Evolutionary conservation across 108 stramenopile species (phyloP), one percentile per base, ranked within the genome.

Genomic region (Cylindrotheca fusiformis): DNA sequence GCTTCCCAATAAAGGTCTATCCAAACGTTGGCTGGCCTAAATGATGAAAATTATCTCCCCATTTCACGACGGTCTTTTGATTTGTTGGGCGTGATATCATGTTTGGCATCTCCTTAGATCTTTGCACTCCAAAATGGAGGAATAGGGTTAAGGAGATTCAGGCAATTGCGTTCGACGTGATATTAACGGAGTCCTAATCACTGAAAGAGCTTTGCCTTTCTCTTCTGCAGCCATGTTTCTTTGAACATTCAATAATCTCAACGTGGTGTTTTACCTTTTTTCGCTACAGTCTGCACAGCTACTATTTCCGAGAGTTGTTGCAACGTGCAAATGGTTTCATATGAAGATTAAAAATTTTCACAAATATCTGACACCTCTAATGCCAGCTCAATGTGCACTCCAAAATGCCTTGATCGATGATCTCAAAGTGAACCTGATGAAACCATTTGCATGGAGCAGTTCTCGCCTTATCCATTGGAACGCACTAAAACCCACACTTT

Each of bases 61-160:
- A 25, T 36, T 48, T 75, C 74, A 75, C 74, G 74, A 75, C 74
- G 74, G 74, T 75, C 74, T 75, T 75, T 58, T 75, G 74, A 75
- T 44, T 50, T 66, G 60, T 74, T 58, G 31, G 68, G 51, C 23
- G 29, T 26, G 55, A 55, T 23, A 68, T n/a, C n/a, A 32, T 14
- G 3, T n/a, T 8, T 67, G 33, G 53, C 32, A 5, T 30, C 51
- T 53, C 27, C 51, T 25, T 23, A 25, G 36, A 55, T 47, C 47
- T 14, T 22, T 27, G 47, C 1, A 6, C 50, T 75, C 66, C 60
- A 67, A 67, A 67, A 75, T 48, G 66, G 60, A 63, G 14, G 28
- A 51, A 18, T 45, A 36, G 22, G 22, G 27, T 52, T 57, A 51
- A 21, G 44, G 26, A 54, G 31, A 21, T 22, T 45, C 44, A 28